Conservation (phyloP, 495 filamentous ascomycete species). For the Cairneyella variabilis region DNA sequence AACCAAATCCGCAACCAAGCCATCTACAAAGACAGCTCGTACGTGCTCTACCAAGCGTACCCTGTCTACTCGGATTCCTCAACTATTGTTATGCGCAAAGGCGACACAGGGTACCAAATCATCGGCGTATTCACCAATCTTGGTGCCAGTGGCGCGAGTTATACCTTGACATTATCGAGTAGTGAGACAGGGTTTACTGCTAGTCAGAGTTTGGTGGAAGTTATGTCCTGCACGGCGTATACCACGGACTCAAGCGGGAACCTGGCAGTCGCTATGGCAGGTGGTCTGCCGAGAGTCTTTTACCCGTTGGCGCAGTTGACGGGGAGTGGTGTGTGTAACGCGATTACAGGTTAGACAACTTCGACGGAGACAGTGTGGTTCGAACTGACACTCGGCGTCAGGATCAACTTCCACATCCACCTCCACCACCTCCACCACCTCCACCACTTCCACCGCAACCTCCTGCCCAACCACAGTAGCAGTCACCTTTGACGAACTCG, state of each 20-base stretch:
- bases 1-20: slow-evolving; percentile 60
- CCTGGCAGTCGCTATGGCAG: slow-evolving; percentile 41
- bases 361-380: background rate
- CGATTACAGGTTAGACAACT: slow-evolving; percentile 23
- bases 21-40: slow-evolving; percentile 40
- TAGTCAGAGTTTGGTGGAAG: slow-evolving; percentile 39
- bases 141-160: slow-evolving; percentile 41
- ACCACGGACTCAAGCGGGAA: slow-evolving; percentile 40
- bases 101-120: slow-evolving; percentile 46
- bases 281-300: slow-evolving; percentile 49
- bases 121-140: slow-evolving; percentile 59
- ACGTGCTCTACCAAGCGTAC: slow-evolving; percentile 49
- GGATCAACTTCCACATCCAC: slow-evolving; percentile 8
- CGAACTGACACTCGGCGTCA: slow-evolving; percentile 1
- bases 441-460: slow-evolving; percentile 32
- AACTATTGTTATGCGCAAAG: slow-evolving; percentile 65
- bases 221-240: slow-evolving; percentile 44
- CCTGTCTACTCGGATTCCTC: slow-evolving; percentile 52
- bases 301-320: slow-evolving; percentile 35
- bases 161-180: slow-evolving; percentile 43
- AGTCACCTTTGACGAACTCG: slow-evolving; percentile 32
- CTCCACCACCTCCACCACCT: slow-evolving; percentile 29
- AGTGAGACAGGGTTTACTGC: slow-evolving; percentile 35
- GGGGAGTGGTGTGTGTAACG: slow-evolving; percentile 38
- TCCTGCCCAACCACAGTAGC: slow-evolving; percentile 29